These are phyloP conservation scores for Aspergillus sp. DNA, from an alignment of 2,329 filamentous ascomycete species.

Conservation along the genomic window DNA sequence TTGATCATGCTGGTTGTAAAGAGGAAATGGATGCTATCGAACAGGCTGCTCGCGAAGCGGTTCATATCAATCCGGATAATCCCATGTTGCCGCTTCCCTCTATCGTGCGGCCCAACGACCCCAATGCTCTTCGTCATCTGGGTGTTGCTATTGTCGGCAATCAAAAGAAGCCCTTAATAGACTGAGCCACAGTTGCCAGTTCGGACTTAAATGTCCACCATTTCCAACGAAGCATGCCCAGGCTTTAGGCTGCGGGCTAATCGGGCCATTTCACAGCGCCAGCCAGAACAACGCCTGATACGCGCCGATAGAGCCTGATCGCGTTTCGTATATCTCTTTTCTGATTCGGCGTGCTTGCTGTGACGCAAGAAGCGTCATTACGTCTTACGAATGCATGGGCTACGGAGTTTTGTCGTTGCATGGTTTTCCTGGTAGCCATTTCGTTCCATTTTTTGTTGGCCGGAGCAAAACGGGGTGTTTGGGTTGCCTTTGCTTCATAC, in stretches of 20 bases:
- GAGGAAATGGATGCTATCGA: slow-evolving; percentile 99
- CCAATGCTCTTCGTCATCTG: slow-evolving; percentile 59
- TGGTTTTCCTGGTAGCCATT: slow-evolving; percentile 28
- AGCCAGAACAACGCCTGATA: neutral
- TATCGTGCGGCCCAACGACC: slow-evolving; percentile 79
- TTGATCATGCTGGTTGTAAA: slow-evolving; percentile 93
- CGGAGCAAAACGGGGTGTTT: slow-evolving; percentile 25
- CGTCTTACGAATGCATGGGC: slow-evolving; percentile 41
- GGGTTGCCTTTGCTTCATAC: slow-evolving; percentile 17
- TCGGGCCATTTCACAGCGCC: neutral
- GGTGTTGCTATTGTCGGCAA: slow-evolving; percentile 66
- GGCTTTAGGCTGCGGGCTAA: neutral
- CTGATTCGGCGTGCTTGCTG: slow-evolving; percentile 18
- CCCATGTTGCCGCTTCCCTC: slow-evolving; percentile 86
- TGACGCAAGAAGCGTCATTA: slow-evolving; percentile 24
- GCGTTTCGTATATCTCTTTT: slow-evolving; percentile 10
- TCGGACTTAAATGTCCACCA: neutral
- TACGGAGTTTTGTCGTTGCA: slow-evolving; percentile 38
- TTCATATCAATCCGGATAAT: slow-evolving; percentile 82
- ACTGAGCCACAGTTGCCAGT: slow-evolving; percentile 49
- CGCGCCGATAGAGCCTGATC: slow-evolving; percentile 2
- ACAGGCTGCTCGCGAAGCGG: slow-evolving; percentile 89
- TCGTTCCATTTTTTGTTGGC: slow-evolving; percentile 24
- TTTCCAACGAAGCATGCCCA: neutral
- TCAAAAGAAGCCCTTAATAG: slow-evolving; percentile 64